These are phyloP conservation scores for Boletus rubroflammeus DNA, from an alignment of 768 basidiomycete species.

Conservation along the genomic window DNA sequence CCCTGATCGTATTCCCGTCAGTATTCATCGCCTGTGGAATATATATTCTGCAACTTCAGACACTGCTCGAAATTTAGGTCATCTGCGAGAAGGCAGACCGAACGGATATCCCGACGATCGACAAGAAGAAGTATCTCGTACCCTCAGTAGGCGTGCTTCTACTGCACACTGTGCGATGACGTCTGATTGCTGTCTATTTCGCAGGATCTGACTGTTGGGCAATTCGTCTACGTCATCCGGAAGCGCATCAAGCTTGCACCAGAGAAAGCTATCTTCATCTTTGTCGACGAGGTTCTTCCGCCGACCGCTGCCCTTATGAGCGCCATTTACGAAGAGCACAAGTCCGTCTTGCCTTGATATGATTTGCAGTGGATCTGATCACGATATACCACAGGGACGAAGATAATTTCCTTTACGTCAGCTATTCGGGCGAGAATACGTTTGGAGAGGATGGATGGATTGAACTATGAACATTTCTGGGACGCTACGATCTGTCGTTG, in stretches of 20 bases:
- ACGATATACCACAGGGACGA: slow-evolving; percentile 67
- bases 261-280: slow-evolving; percentile 99
- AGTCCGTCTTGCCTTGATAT: slow-evolving; percentile 52
- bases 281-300: slow-evolving; percentile 97
- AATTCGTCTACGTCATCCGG: slow-evolving; percentile 99
- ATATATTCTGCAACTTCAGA: slow-evolving; percentile 9
- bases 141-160: slow-evolving; percentile 68
- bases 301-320: slow-evolving; percentile 99
- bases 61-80: slow-evolving; percentile 51
- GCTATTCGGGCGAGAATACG: slow-evolving; percentile 98
- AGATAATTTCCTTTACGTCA: slow-evolving; percentile 98
- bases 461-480: slow-evolving; percentile 28
- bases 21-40: slow-evolving; percentile 26
- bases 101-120: slow-evolving; percentile 97
- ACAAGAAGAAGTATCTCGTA: slow-evolving; percentile 99
- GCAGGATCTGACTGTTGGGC: slow-evolving; percentile 94
- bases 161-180: slow-evolving; percentile 14
- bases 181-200: slow-evolving; percentile 21
- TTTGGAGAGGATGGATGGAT: slow-evolving; percentile 55
- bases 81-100: slow-evolving; percentile 99
- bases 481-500: slow-evolving; percentile 21
- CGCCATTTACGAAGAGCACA: slow-evolving; percentile 99
- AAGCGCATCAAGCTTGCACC: slow-evolving; percentile 99
- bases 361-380: slow-evolving; percentile 25
- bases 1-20: slow-evolving; percentile 93